Evolutionary conservation across 139 green algal species (phyloP).

Genomic region (Eudorina sp.): DNA sequence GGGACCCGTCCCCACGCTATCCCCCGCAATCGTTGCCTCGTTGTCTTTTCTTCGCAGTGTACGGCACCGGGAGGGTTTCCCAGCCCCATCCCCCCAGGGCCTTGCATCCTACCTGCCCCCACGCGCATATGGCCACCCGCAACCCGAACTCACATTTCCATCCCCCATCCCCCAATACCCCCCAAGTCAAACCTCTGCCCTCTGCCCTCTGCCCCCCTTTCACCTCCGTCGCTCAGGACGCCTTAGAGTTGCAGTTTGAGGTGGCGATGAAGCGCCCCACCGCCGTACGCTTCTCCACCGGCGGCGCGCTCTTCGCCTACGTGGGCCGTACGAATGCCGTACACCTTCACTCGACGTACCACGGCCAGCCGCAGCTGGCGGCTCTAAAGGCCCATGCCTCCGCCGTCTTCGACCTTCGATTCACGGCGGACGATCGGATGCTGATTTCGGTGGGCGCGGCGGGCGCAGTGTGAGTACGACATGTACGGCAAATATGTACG

Average conservation of each 20-base stretch:
- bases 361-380: constrained; percentile 35
- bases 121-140: no score
- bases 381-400: constrained; percentile 66
- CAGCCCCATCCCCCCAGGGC: no score
- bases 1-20: no score
- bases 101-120: no score
- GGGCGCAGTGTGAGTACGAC: constrained; percentile 62
- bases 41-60: no score
- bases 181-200: not conserved
- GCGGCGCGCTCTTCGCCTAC: constrained; percentile 65
- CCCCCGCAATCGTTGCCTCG: no score
- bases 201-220: not conserved
- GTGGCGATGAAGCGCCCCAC: constrained; percentile 64
- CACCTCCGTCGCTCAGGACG: constrained; percentile 37
- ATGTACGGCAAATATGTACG: no score
- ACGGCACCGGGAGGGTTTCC: no score
- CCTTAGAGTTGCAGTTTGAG: constrained; percentile 52
- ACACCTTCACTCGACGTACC: constrained; percentile 49
- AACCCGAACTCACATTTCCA: no score
- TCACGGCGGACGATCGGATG: constrained; percentile 58
- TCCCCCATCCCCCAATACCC: not conserved
- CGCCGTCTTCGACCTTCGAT: constrained; percentile 59
- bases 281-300: constrained; percentile 63
- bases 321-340: constrained; percentile 69
- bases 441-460: constrained; percentile 66